A percentile compares a stretch with the other conserved stretches of the same genome.
Conservation (phyloP, 305 asterid genomes). For the Lippia alba region DNA sequence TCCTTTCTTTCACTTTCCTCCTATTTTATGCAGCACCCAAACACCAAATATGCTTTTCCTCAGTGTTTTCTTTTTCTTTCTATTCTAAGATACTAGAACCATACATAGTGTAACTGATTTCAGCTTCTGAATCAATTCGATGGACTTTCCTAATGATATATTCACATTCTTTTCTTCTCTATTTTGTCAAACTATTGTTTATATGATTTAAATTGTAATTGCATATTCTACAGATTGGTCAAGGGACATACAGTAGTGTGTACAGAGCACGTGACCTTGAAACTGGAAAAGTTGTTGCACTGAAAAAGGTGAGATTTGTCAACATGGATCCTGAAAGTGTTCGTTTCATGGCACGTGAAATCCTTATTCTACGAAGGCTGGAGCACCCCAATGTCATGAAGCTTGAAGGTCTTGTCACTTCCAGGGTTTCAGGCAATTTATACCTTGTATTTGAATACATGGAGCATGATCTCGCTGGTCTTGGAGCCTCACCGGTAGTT, state of each 20-base stretch:
- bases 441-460: constrained; percentile 90
- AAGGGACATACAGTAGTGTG: constrained; percentile 94
- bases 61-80: no score
- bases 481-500: constrained; percentile 63
- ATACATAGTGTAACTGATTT: neutral
- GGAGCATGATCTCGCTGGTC: constrained; percentile 96
- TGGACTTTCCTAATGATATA: constrained; percentile 10
- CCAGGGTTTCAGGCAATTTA: constrained; percentile 80
- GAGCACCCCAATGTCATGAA: constrained; percentile 92
- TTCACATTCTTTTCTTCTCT: constrained; percentile 15
- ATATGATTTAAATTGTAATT: constrained; percentile 30
- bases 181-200: constrained; percentile 14
- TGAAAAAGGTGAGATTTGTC: constrained; percentile 83
- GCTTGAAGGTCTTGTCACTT: constrained; percentile 87
- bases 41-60: no score
- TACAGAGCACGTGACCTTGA: constrained; percentile 91
- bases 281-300: constrained; percentile 74
- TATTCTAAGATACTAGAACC: no score
- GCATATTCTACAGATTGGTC: constrained; percentile 68
- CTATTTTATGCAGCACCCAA: no score
- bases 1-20: no score
- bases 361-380: constrained; percentile 78
- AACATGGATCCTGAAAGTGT: constrained; percentile 95
- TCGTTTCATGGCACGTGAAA: constrained; percentile 93
- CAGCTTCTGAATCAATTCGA: constrained; percentile 13